Base-by-base conservation (phyloP, 345 rosid species). In the Hibiscus syriacus region DNA sequence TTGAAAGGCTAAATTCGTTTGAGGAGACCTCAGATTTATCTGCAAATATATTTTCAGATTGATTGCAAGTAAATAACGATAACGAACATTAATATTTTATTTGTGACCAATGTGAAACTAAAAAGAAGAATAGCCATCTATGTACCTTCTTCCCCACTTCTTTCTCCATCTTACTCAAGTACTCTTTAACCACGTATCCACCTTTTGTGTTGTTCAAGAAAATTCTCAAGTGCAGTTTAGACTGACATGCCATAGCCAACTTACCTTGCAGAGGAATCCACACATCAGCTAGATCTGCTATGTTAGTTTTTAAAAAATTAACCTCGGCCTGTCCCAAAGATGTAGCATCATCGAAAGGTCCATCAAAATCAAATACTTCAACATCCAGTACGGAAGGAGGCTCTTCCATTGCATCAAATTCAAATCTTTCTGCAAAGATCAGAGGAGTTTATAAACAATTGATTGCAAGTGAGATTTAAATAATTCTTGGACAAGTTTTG, bases 111-210 rank as follows among this genome's bases (percentile, higher is more conserved):
- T n/a, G 56, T 20, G 11, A 55, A 71, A 52, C 39, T 60, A 68
- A 63, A 66, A 10, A 11, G 25, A 58, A 74, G 59, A 57, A 74
- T 19, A n/a, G n/a, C n/a, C n/a, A n/a, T n/a, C n/a, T n/a, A n/a
- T 38, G 62, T 82, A 89, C 97, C 96, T 93, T 93, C 81, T 87
- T 90, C 48, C 98, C 98, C 43, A 93, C 98, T 72, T 93, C 98
- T 78, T 93, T 93, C 83, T 90, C 98, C 98, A 93, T 93, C 87
- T 87, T 93, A 80, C 70, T 86, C 66, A 93, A 78, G 76, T 90
- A 93, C 26, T 90, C 96, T 76, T 81, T 89, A 34, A 81, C 94
- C 70, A 85, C 88, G 82, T 85, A 82, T 76, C 85, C 85, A 69
- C 97, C 92, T 87, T 76, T 85, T 30, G 97, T 87, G 76, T 93